Evolutionary conservation across 1,139 yeast species (phyloP).

Genomic region (Wickerhamomyces sp.): DNA sequence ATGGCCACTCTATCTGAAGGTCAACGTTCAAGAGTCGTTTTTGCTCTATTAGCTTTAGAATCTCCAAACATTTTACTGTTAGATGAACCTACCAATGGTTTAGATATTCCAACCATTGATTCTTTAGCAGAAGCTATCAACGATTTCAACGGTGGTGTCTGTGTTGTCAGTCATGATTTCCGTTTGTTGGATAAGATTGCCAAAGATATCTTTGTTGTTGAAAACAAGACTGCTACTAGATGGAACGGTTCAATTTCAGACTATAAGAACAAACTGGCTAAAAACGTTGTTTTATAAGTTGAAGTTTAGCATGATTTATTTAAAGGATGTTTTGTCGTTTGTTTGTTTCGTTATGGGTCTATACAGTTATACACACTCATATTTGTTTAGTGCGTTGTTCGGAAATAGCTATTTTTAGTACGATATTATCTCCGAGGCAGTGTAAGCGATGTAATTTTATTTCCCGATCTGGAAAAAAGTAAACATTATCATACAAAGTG

Average conservation of each 20-base stretch:
- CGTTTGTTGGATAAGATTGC: conserved; percentile 96
- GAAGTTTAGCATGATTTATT: background rate
- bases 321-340: background rate
- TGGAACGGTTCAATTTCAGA: conserved; percentile 92
- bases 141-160: conserved; percentile 95
- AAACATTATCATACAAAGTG: conserved; percentile 6
- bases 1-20: conserved; percentile 99
- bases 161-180: conserved; percentile 98
- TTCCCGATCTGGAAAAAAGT: conserved; percentile 12
- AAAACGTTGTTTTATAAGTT: conserved; percentile 66
- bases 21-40: conserved; percentile 98
- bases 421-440: background rate
- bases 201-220: conserved; percentile 93
- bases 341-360: background rate
- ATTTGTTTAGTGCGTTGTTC: no score
- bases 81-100: conserved; percentile 99
- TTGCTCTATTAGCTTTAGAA: conserved; percentile 92
- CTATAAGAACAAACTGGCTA: conserved; percentile 91
- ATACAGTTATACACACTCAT: background rate
- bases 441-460: background rate
- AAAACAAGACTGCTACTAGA: conserved; percentile 88
- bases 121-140: conserved; percentile 95
- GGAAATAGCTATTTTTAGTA: background rate
- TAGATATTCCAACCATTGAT: conserved; percentile 97
- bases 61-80: conserved; percentile 89